A percentile compares a stretch with the other conserved stretches of the same genome.
Conservation (phyloP, 805 yeast species). For the Zygoascus ofunaensis region DNA sequence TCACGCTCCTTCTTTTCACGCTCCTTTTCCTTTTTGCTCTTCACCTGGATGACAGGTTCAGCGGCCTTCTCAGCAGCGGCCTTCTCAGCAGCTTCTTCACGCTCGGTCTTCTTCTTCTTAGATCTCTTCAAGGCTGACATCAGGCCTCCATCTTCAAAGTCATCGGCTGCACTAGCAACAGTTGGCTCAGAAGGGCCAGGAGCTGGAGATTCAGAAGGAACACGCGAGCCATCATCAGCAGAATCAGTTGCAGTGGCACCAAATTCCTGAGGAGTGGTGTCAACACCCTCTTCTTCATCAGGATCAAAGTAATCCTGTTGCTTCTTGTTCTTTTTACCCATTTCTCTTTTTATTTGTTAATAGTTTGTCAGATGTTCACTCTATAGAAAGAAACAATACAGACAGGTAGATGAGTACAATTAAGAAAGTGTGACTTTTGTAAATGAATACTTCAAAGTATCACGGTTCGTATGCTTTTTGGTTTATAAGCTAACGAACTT, state of each 20-base stretch:
- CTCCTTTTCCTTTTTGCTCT: constrained; percentile 91
- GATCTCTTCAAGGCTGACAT: constrained; percentile 75
- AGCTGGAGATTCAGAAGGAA: constrained; percentile 11
- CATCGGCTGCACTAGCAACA: constrained; percentile 25
- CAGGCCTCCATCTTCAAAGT: constrained; percentile 40
- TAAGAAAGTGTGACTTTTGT: too few species aligned
- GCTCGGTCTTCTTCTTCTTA: constrained; percentile 66
- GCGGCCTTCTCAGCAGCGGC: constrained; percentile 26
- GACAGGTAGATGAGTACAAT: too few species aligned
- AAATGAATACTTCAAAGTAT: too few species aligned
- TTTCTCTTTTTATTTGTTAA: background rate
- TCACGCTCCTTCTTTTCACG: constrained; percentile 65
- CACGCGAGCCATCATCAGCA: constrained; percentile 27
- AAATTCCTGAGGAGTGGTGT: constrained; percentile 45
- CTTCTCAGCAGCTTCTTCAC: constrained; percentile 54
- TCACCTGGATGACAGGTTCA: constrained; percentile 38
- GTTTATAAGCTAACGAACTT: too few species aligned
- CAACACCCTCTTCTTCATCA: constrained; percentile 43
- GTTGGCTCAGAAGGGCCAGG: constrained; percentile 24
- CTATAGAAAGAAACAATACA: too few species aligned
- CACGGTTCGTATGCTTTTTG: too few species aligned
- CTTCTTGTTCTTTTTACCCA: constrained; percentile 44
- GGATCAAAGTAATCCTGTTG: constrained; percentile 74
- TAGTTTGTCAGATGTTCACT: background rate
- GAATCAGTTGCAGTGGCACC: constrained; percentile 35